Conservation (phyloP, 768 basidiomycete species). For the Amyloporia xantha region DNA sequence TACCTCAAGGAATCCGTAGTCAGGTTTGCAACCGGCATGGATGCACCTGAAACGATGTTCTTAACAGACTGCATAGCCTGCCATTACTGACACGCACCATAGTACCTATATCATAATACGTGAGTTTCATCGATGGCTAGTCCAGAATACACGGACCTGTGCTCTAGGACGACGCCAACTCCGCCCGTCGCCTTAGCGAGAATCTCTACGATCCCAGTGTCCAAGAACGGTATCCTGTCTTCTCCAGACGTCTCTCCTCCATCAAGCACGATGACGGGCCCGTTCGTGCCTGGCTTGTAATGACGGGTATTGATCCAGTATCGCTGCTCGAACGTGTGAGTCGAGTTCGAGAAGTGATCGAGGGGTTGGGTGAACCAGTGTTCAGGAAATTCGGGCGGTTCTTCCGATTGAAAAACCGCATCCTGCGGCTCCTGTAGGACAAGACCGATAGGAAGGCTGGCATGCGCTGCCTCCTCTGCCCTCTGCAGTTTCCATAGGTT, state of each 20-base stretch:
- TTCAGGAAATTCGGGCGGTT: conserved; percentile 38
- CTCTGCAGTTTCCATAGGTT: conserved; percentile 53
- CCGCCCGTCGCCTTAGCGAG: conserved; percentile 81
- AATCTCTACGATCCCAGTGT: conserved; percentile 72
- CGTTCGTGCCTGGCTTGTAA: conserved; percentile 62
- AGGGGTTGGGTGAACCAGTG: conserved; percentile 80
- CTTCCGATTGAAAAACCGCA: background rate
- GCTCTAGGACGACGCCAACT: conserved; percentile 85
- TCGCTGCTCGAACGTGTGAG: conserved; percentile 73
- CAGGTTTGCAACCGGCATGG: conserved; percentile 69
- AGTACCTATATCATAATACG: conserved; percentile 6
- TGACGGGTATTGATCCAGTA: conserved; percentile 89
- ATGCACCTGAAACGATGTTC: conserved; percentile 42
- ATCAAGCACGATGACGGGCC: conserved; percentile 86
- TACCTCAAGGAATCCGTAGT: conserved; percentile 79
- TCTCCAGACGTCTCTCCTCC: conserved; percentile 90
- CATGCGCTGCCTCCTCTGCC: conserved; percentile 4
- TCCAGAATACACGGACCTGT: conserved; percentile 51
- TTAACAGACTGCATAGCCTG: background rate
- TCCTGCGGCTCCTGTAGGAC: conserved; percentile 17
- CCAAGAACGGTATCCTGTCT: conserved; percentile 42
- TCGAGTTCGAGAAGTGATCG: conserved; percentile 63
- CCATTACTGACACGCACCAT: conserved; percentile 2
- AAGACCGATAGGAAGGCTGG: conserved; percentile 22
- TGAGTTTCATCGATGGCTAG: background rate